phyloP scores from a whole-genome alignment of 805 yeast species.

The Cyberlindnera mississippiensis region DNA sequence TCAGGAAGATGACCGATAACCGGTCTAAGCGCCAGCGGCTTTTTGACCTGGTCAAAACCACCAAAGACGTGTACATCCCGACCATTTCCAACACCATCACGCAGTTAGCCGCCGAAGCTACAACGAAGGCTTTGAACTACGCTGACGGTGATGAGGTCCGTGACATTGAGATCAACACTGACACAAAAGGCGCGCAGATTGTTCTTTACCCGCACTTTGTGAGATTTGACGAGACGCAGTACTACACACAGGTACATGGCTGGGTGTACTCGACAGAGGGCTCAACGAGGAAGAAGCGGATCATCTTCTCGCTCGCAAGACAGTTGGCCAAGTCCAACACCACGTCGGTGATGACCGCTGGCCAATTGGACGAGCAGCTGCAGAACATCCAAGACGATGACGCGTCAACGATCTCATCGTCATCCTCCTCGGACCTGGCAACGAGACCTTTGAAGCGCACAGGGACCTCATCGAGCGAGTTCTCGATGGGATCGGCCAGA shows the following conservation, averaged over 20 bases:
- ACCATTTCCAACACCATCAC: slow-evolving; percentile 43
- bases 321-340: slow-evolving; percentile 49
- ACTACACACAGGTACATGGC: slow-evolving; percentile 65
- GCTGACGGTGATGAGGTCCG: slow-evolving; percentile 5
- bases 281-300: slow-evolving; percentile 63
- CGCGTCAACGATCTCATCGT: slow-evolving; percentile 16
- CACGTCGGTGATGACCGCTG: slow-evolving; percentile 26
- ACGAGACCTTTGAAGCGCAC: slow-evolving; percentile 3
- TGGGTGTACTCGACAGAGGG: slow-evolving; percentile 66
- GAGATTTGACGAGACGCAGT: slow-evolving; percentile 33
- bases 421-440: slow-evolving; percentile 10
- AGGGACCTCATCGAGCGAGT: slow-evolving; percentile 11
- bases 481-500: slow-evolving; percentile 4
- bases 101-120: slow-evolving; percentile 45
- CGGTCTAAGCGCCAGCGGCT: slow-evolving; percentile 41
- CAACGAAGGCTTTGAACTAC: slow-evolving; percentile 21
- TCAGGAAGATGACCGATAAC: neutral
- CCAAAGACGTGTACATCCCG: slow-evolving; percentile 57
- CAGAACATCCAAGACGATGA: slow-evolving; percentile 25
- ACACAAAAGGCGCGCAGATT: slow-evolving; percentile 49
- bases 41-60: slow-evolving; percentile 47
- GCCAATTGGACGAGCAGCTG: slow-evolving; percentile 36
- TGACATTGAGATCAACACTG: slow-evolving; percentile 28
- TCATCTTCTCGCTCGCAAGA: slow-evolving; percentile 64
- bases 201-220: slow-evolving; percentile 57